Conservation (phyloP, 345 rosid species). For the Moricandia moricandioides region DNA sequence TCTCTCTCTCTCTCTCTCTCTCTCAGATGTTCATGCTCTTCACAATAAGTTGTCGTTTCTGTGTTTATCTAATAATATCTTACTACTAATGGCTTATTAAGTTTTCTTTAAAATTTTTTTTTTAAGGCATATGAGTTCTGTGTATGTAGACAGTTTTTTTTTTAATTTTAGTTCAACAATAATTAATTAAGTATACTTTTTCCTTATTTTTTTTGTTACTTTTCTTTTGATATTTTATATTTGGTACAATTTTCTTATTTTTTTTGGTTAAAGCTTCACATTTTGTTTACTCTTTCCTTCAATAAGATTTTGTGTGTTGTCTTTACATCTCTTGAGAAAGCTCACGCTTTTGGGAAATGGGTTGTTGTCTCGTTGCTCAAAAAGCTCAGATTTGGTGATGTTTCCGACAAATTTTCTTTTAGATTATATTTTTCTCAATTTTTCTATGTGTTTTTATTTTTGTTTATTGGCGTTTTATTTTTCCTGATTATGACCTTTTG, state of each 20-base stretch:
- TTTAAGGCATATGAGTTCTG: neutral
- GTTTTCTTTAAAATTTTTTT: neutral
- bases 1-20: slow-evolving; percentile 2
- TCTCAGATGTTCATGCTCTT: slow-evolving; percentile 5
- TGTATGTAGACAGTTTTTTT: neutral
- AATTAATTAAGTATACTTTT: neutral
- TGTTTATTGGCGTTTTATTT: slow-evolving; percentile 8
- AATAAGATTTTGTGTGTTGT: neutral
- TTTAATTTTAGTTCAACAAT: neutral
- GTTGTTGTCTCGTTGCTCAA: slow-evolving; percentile 37
- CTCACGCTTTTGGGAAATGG: slow-evolving; percentile 37
- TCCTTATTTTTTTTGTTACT: neutral
- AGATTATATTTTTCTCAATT: neutral
- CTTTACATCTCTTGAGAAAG: slow-evolving; percentile 28
- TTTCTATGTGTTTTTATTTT: slow-evolving; percentile 1
- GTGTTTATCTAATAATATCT: neutral
- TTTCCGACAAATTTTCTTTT: slow-evolving; percentile 34
- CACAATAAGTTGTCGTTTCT: neutral
- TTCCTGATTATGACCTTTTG: slow-evolving; percentile 12
- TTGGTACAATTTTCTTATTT: neutral
- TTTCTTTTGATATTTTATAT: neutral
- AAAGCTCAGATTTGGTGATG: slow-evolving; percentile 39
- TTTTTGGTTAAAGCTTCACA: slow-evolving; percentile 12
- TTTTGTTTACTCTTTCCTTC: neutral
- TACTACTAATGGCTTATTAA: neutral